Conservation (phyloP, 139 green algal genomes). For the Haematococcus lacustris region DNA sequence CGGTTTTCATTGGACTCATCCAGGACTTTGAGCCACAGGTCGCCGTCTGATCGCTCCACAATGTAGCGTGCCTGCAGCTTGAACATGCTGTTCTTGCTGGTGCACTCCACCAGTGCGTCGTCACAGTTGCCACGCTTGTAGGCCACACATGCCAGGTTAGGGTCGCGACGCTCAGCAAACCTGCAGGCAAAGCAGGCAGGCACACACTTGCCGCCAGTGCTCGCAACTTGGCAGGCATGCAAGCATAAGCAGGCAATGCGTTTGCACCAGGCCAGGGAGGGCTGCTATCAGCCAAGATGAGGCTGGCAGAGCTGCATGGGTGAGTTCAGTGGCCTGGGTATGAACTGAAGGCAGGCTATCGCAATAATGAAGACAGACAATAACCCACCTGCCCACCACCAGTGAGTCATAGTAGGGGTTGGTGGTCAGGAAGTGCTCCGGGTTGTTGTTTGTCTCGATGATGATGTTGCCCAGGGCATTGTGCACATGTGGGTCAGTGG, state of each 20-base stretch:
- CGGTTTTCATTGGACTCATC: slow-evolving; percentile 74
- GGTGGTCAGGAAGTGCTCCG: slow-evolving; percentile 98
- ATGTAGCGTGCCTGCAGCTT: slow-evolving; percentile 88
- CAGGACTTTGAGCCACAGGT: slow-evolving; percentile 92
- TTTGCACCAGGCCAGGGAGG: no score
- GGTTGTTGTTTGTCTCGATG: slow-evolving; percentile 99
- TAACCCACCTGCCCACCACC: slow-evolving; percentile 23
- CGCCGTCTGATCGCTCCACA: slow-evolving; percentile 85
- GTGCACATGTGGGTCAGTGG: slow-evolving; percentile 90
- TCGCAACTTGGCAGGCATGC: no score
- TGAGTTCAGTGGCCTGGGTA: no score
- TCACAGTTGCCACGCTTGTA: slow-evolving; percentile 97
- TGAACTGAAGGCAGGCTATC: no score
- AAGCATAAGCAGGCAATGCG: no score
- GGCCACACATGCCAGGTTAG: slow-evolving; percentile 87
- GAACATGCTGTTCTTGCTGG: slow-evolving; percentile 95
- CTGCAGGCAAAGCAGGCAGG: slow-evolving; percentile 42
- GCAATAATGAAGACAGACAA: no score
- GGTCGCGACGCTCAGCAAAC: slow-evolving; percentile 97
- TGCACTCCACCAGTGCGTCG: slow-evolving; percentile 92
- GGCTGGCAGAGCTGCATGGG: no score
- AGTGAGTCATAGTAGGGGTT: slow-evolving; percentile 98
- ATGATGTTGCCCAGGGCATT: slow-evolving; percentile 98
- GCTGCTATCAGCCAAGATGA: no score
- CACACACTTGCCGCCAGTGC: background rate